Conservation (phyloP, 1,139 yeast genomes). For the Hanseniaspora gamundiae region DNA sequence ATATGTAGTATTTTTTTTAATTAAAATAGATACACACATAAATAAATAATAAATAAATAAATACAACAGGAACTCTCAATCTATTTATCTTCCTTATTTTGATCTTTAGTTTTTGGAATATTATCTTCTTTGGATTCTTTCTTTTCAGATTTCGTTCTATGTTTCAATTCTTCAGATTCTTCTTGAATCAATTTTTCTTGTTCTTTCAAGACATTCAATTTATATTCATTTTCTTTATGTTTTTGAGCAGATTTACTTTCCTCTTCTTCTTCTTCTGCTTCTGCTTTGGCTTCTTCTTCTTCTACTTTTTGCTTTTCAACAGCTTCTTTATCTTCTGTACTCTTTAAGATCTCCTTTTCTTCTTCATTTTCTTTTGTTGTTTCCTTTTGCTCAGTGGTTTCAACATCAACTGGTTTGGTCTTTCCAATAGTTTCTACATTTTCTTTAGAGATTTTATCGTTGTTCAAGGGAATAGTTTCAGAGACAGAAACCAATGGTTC, state of each 20-base stretch:
- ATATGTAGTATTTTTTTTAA: too few species aligned
- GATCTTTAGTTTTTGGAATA: slow-evolving; percentile 47
- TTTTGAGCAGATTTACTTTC: slow-evolving; percentile 5
- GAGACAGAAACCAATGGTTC: slow-evolving; percentile 1
- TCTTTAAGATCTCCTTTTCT: too few species aligned
- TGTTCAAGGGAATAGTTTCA: too few species aligned
- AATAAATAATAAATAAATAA: background rate
- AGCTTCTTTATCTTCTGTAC: too few species aligned
- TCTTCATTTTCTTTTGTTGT: slow-evolving; percentile 2
- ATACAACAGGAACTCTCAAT: background rate
- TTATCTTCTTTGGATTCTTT: slow-evolving; percentile 64
- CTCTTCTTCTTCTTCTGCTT: slow-evolving; percentile 8
- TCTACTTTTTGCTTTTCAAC: slow-evolving; percentile 4
- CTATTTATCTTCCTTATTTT: background rate
- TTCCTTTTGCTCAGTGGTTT: slow-evolving; percentile 14
- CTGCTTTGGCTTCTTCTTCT: slow-evolving; percentile 9
- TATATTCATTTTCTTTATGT: slow-evolving; percentile 47
- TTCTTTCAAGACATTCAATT: slow-evolving; percentile 83
- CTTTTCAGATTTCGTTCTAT: slow-evolving; percentile 35
- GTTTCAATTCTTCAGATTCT: slow-evolving; percentile 74
- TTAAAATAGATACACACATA: background rate
- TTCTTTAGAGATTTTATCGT: slow-evolving; percentile 27
- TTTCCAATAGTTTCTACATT: slow-evolving; percentile 29
- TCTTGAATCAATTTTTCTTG: slow-evolving; percentile 90
- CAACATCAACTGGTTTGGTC: slow-evolving; percentile 40